Percentiles rank a stretch among this genome's conserved stretches.
These are phyloP conservation scores for Salix purpurea DNA, from an alignment of 345 rosid genomes.

Conservation along the genomic window DNA sequence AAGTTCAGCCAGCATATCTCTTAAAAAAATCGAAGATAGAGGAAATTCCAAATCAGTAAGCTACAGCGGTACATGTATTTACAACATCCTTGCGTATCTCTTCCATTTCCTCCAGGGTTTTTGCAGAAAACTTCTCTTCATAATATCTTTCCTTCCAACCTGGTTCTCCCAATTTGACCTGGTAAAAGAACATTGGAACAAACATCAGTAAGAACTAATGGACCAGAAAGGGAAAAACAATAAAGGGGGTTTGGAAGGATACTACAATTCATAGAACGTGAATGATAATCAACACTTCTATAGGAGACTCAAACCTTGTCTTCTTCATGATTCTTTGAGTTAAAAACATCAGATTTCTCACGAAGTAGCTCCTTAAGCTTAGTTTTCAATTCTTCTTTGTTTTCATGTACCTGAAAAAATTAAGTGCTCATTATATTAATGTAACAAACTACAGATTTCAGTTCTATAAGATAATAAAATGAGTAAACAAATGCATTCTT, in stretches of 20 bases:
- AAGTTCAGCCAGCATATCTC: not conserved
- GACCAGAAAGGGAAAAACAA: not conserved
- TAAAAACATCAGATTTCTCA: conserved; percentile 68
- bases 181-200: conserved; percentile 7
- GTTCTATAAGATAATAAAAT: conserved; percentile 2
- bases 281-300: not conserved
- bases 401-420: conserved; percentile 48
- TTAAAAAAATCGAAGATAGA: not conserved
- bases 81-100: conserved; percentile 78
- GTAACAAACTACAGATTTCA: not conserved
- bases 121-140: conserved; percentile 66
- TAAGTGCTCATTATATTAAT: not conserved
- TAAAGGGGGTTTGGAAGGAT: not conserved
- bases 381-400: conserved; percentile 59
- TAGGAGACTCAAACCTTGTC: conserved; percentile 58
- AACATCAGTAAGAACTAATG: not conserved
- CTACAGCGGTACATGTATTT: conserved; percentile 26
- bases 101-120: conserved; percentile 65
- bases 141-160: conserved; percentile 99
- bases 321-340: conserved; percentile 48
- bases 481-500: conserved; percentile 19
- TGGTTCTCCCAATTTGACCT: conserved; percentile 72
- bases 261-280: not conserved
- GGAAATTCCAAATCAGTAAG: conserved; percentile 4
- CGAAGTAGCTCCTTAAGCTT: conserved; percentile 68